Conservation (phyloP, 73 alveolate species). For the Blepharisma japonicum region DNA sequence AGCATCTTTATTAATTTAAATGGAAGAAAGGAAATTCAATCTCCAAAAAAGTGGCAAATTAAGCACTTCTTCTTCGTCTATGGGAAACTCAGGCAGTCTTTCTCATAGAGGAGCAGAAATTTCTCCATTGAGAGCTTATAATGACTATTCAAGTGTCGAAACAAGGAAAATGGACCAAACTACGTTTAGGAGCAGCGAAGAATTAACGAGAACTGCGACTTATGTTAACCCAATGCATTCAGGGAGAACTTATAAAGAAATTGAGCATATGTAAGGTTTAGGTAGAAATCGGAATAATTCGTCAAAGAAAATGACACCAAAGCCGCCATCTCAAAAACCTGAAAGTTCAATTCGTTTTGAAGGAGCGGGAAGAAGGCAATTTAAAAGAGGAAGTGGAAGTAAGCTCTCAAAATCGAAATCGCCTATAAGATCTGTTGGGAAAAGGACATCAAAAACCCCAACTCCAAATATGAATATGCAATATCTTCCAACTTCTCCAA, state of each 20-base stretch:
- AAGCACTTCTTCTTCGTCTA: conserved; percentile 15
- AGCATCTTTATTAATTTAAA: background rate
- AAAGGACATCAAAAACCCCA: background rate
- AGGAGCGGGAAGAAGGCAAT: background rate
- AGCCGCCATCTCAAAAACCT: conserved; percentile 8
- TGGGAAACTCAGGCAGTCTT: background rate
- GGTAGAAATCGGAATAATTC: background rate
- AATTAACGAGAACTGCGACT: background rate
- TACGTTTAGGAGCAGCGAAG: background rate
- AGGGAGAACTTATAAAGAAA: background rate
- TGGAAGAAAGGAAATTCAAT: background rate
- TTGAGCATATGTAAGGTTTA: background rate
- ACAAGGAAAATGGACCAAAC: conserved; percentile 28
- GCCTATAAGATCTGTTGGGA: background rate
- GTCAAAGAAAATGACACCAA: background rate
- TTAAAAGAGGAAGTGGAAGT: background rate
- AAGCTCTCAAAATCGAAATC: conserved; percentile 26
- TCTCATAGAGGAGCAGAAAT: background rate
- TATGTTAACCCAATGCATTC: too few relatives aligned
- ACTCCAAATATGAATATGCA: background rate
- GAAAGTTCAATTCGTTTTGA: background rate
- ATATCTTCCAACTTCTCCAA: conserved; percentile 26
- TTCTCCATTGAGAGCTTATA: conserved; percentile 8
- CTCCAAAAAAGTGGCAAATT: conserved; percentile 4
- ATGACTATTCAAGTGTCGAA: conserved; percentile 24